Base-by-base conservation (phyloP, 2,329 filamentous ascomycete genomes). In the Venturiaceae sp. region DNA sequence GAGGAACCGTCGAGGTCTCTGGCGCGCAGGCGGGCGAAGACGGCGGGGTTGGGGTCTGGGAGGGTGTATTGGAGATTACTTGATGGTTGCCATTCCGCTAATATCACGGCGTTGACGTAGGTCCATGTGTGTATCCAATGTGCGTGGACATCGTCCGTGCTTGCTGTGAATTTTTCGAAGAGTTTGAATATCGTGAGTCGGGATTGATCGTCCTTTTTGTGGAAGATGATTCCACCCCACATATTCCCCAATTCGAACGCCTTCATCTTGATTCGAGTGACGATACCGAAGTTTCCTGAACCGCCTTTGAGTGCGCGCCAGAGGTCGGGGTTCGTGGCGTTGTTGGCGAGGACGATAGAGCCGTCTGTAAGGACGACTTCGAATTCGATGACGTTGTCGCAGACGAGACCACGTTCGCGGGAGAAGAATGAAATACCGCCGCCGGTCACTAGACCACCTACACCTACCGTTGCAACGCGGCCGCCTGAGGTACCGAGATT, bases 261-360 rank as follows among this genome's bases (percentile, higher is more conserved):
- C 30, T 33, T 32, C 28, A 66, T n/a, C 13, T 63, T 46, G 8
- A 66, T 23, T 2, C 56, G 39, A 4, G 72, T 72, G 2, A 74
- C 68, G 36, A 73, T 66, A n/a, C 68, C 71, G 54, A 73, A 72
- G 53, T 73, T 72, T 60, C 68, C 71, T 3, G 61, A 62, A 7
- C 71, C 71, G 5, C 71, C 69, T 57, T 71, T 71, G 6, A 73
- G 62, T 2, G 69, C 69, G 2, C 63, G 62, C 63, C 66, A 72
- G 16, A 72, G 64, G 21, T 66, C 62, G 0, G 64, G 60, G 36
- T 71, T 66, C 5, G 56, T 59, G 0, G 60, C 58, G 8, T 60
- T 58, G 41, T 67, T 69, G n/a, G 68, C 72, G 5, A 65, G 67
- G 6, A 66, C 60, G 7, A 72, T 63, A 8, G 63, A 62, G 3